Percentiles rank a stretch among this genome's conserved stretches.
Conservation (phyloP, 78 protist species). For the Goniomonas avonlea region DNA sequence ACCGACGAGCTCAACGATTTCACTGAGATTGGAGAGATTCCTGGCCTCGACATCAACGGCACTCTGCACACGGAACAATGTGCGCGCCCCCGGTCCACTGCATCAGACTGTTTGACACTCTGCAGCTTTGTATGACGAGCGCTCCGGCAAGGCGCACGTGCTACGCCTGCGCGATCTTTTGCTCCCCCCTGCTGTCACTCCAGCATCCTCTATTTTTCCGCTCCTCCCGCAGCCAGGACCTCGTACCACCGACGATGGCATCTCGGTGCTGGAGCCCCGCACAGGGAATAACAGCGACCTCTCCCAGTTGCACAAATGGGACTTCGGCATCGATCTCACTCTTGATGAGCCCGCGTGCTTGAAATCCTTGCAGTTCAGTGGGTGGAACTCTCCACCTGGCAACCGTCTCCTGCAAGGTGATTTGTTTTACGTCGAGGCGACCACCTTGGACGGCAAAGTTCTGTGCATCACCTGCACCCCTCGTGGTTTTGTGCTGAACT, state of each 20-base stretch:
- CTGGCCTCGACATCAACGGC: too few species aligned
- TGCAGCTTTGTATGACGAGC: conserved; percentile 4
- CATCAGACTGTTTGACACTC: background rate
- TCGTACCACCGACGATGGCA: too few species aligned
- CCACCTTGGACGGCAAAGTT: background rate
- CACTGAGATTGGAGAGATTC: too few species aligned
- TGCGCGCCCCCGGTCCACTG: background rate
- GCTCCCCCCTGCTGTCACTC: background rate
- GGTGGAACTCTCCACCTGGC: background rate
- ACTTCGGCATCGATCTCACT: background rate
- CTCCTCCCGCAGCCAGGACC: background rate
- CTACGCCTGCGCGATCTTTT: background rate
- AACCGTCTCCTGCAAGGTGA: background rate
- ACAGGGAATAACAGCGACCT: too few species aligned
- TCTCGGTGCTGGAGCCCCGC: too few species aligned
- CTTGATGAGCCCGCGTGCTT: background rate
- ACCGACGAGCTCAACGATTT: background rate
- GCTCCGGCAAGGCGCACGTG: conserved; percentile 10
- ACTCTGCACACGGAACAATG: background rate
- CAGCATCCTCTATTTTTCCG: background rate
- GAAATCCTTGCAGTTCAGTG: background rate
- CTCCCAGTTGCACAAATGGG: background rate
- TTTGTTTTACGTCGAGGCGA: background rate
- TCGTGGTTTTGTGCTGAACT: too few species aligned
- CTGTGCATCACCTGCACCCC: background rate